A percentile compares a stretch with the other conserved stretches of the same genome.
phyloP scores from a whole-genome alignment of 805 yeast species.

The Zygosaccharomyces bisporus region DNA sequence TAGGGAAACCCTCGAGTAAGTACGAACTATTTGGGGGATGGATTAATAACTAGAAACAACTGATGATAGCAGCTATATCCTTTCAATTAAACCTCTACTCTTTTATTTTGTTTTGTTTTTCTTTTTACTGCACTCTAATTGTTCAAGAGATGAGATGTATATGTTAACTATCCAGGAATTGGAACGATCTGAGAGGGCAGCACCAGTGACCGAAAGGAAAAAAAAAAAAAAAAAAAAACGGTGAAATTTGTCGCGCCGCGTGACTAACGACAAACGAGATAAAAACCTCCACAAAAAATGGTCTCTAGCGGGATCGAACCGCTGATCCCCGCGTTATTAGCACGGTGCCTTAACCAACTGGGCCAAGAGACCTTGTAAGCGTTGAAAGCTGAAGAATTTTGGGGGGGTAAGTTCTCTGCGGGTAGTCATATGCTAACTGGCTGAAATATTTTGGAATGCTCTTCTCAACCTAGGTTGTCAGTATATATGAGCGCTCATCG shows the following conservation, averaged over 20 bases:
- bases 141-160: conserved; percentile 9
- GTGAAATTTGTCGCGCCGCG: conserved; percentile 1
- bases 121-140: background rate
- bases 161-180: background rate
- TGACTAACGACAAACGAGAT: background rate
- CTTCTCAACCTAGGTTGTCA: too few relatives aligned
- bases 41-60: background rate
- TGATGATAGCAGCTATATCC: background rate
- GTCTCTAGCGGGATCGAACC: conserved; percentile 34
- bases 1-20: background rate
- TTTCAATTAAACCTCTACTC: background rate
- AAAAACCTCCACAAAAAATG: conserved; percentile 11
- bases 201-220: background rate
- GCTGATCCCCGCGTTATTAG: conserved; percentile 35
- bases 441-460: background rate
- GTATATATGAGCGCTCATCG: too few relatives aligned
- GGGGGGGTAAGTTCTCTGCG: too few relatives aligned
- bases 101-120: background rate
- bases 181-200: conserved; percentile 1
- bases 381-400: too few relatives aligned
- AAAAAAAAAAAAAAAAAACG: conserved; percentile 1
- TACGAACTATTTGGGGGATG: background rate
- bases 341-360: conserved; percentile 36
- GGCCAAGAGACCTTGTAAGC: conserved; percentile 27
- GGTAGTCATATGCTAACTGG: too few relatives aligned